These are phyloP conservation scores for Penicillium tannophilum DNA, from an alignment of 495 filamentous ascomycete genomes.

Conservation along the genomic window DNA sequence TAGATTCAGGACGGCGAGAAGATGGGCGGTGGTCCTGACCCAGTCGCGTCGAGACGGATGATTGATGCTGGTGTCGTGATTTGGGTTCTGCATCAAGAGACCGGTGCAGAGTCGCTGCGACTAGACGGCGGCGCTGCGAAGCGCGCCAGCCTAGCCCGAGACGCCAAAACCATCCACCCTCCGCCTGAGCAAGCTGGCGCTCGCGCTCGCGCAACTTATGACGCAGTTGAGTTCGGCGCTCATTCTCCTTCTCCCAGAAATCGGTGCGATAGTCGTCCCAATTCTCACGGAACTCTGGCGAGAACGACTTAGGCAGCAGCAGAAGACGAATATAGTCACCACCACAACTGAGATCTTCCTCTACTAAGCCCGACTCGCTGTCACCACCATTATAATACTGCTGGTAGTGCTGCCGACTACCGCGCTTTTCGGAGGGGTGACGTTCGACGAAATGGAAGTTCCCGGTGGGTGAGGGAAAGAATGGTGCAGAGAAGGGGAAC, in stretches of 20 bases:
- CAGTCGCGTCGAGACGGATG: conserved; percentile 36
- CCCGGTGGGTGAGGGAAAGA: conserved; percentile 61
- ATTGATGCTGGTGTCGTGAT: conserved; percentile 32
- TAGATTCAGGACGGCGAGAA: conserved; percentile 41
- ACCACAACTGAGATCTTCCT: conserved; percentile 84
- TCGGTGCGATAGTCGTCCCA: conserved; percentile 93
- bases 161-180: conserved; percentile 85
- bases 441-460: conserved; percentile 69
- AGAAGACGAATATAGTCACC: conserved; percentile 91
- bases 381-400: conserved; percentile 48
- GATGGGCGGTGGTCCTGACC: conserved; percentile 38
- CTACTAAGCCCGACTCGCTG: conserved; percentile 56
- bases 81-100: conserved; percentile 25
- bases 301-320: conserved; percentile 91
- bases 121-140: conserved; percentile 47
- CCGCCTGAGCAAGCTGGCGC: conserved; percentile 62
- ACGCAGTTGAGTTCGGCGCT: conserved; percentile 73
- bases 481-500: conserved; percentile 70
- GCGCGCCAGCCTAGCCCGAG: conserved; percentile 61
- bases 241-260: conserved; percentile 97
- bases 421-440: conserved; percentile 47
- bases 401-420: conserved; percentile 41
- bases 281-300: conserved; percentile 91
- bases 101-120: conserved; percentile 35
- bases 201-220: conserved; percentile 66